Evolutionary conservation across 2,329 filamentous ascomycete genomes (phyloP).

Genomic region (Sporothrix globosa): DNA sequence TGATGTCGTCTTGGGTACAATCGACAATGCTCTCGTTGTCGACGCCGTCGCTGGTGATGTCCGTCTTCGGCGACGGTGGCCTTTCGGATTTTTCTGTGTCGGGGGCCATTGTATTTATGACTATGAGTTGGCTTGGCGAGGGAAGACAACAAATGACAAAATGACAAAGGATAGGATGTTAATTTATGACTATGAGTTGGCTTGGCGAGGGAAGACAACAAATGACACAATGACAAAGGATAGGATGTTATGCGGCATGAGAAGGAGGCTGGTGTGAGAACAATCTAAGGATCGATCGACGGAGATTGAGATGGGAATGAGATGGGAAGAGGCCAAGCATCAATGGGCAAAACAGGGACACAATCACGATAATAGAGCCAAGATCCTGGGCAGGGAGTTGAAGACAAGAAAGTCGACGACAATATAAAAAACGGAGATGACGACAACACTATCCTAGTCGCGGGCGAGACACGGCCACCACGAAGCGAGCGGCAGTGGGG

Average conservation of each 20-base stretch:
- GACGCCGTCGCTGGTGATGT: background rate
- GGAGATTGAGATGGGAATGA: background rate
- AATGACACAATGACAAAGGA: background rate
- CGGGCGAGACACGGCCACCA: slow-evolving; percentile 17
- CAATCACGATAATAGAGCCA: background rate
- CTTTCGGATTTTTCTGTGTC: slow-evolving; percentile 11
- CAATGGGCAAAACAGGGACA: background rate
- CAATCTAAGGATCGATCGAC: background rate
- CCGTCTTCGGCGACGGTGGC: background rate
- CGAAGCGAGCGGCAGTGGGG: background rate
- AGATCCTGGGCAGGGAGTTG: background rate
- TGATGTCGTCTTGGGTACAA: background rate
- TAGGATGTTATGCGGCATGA: background rate
- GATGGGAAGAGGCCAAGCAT: slow-evolving; percentile 1
- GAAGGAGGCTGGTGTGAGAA: background rate
- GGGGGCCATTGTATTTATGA: slow-evolving; percentile 6
- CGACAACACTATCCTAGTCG: background rate
- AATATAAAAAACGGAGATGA: slow-evolving; percentile 22
- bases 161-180: too few species aligned
- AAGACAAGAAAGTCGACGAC: background rate
- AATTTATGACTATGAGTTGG: background rate
- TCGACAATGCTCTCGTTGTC: background rate
- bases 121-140: background rate
- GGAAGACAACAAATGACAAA: background rate
- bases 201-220: background rate